These are phyloP conservation scores for Globisporangium ultimum DNA, from an alignment of 352 stramenopile genomes.

Conservation along the genomic window DNA sequence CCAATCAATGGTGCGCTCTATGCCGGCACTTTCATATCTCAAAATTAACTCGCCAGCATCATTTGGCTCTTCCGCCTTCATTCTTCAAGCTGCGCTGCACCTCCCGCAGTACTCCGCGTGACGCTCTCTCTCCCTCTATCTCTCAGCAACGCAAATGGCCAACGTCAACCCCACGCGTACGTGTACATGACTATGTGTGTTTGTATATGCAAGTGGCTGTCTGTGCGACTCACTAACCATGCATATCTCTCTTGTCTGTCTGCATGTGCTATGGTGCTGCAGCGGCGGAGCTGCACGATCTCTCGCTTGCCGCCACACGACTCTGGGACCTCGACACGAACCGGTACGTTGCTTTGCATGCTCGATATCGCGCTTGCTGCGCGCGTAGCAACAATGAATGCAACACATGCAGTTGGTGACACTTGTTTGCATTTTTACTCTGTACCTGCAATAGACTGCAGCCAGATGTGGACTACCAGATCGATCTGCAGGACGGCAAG, in stretches of 20 bases:
- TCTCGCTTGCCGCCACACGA: slow-evolving; percentile 78
- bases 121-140: not conserved
- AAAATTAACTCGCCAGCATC: not conserved
- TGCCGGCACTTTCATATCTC: not conserved
- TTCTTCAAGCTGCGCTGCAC: not conserved
- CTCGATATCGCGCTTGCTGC: not conserved
- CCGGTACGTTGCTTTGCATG: slow-evolving; percentile 21
- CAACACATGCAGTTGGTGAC: not conserved
- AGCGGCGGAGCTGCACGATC: slow-evolving; percentile 49
- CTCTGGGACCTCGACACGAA: slow-evolving; percentile 94
- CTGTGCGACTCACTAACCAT: too few species aligned
- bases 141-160: not conserved
- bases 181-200: not conserved
- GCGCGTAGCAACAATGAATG: not conserved
- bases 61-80: not conserved
- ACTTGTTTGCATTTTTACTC: not conserved
- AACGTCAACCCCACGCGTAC: not conserved
- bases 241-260: not conserved
- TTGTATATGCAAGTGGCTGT: too few species aligned
- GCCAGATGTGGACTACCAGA: slow-evolving; percentile 88
- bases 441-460: slow-evolving; percentile 43
- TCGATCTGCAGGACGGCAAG: slow-evolving; percentile 94
- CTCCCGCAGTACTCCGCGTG: too few species aligned
- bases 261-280: slow-evolving; percentile 4
- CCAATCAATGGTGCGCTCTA: not conserved